These are phyloP conservation scores for Fusarium neocosmosporiellum DNA, from an alignment of 2,329 filamentous ascomycete species.

Conservation along the genomic window DNA sequence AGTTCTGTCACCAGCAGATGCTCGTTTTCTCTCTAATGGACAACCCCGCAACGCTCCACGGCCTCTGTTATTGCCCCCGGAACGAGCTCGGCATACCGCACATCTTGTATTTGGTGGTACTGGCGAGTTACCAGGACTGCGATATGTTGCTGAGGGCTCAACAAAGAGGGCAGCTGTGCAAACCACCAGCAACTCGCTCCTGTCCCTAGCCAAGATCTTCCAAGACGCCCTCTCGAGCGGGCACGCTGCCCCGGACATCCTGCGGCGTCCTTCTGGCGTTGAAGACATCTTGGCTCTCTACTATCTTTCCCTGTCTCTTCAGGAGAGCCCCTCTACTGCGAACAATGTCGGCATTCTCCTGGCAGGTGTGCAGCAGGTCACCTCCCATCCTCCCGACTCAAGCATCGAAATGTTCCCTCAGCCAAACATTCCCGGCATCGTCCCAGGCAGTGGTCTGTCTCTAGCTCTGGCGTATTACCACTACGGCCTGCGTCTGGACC, in stretches of 20 bases:
- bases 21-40: slow-evolving; percentile 15
- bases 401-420: slow-evolving; percentile 32
- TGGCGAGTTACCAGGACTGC: slow-evolving; percentile 84
- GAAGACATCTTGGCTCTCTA: slow-evolving; percentile 94
- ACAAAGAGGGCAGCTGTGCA: slow-evolving; percentile 84
- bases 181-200: slow-evolving; percentile 93
- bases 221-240: slow-evolving; percentile 93
- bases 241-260: slow-evolving; percentile 63
- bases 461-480: slow-evolving; percentile 95
- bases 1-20: slow-evolving; percentile 65
- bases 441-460: slow-evolving; percentile 86
- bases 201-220: slow-evolving; percentile 97
- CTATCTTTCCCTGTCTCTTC: slow-evolving; percentile 92
- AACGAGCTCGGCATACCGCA: slow-evolving; percentile 84
- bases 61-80: slow-evolving; percentile 84
- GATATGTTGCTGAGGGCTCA: slow-evolving; percentile 71
- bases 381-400: slow-evolving; percentile 45
- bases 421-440: slow-evolving; percentile 78
- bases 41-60: slow-evolving; percentile 22
- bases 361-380: slow-evolving; percentile 85
- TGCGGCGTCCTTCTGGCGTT: slow-evolving; percentile 78
- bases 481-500: slow-evolving; percentile 88
- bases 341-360: slow-evolving; percentile 98
- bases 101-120: slow-evolving; percentile 81
- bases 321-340: slow-evolving; percentile 95